Evolutionary conservation across 768 basidiomycete species (phyloP).

Genomic region (Heimioporus sp.): DNA sequence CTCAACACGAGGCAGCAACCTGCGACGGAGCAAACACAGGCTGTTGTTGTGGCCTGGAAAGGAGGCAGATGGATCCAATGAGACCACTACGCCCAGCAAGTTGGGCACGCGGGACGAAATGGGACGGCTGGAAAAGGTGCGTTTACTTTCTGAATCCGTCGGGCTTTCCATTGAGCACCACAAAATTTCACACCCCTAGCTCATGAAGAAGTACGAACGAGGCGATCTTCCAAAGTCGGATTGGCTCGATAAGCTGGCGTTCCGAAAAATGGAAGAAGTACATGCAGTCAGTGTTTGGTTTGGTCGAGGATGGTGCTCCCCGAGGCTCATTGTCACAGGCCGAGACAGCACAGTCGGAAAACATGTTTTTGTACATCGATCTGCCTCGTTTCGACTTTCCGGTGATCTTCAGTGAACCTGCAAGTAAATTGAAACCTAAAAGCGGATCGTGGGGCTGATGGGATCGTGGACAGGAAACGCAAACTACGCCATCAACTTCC

Average conservation of each 20-base stretch:
- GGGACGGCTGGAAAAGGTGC: constrained; percentile 90
- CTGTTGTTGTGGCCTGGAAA: constrained; percentile 78
- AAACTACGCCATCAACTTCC: constrained; percentile 40
- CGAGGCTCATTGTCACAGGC: constrained; percentile 46
- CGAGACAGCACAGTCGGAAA: constrained; percentile 88
- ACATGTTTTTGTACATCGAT: constrained; percentile 95
- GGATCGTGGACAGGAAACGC: constrained; percentile 36
- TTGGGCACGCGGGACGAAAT: constrained; percentile 81
- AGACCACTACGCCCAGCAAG: constrained; percentile 88
- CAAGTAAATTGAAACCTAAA: constrained; percentile 32
- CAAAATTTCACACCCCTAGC: constrained; percentile 38
- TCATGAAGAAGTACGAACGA: constrained; percentile 94
- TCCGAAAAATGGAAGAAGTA: constrained; percentile 92
- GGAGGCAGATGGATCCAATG: constrained; percentile 83
- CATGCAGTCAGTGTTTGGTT: constrained; percentile 63
- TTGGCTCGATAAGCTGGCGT: constrained; percentile 92
- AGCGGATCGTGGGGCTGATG: background rate
- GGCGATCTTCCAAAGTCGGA: constrained; percentile 93
- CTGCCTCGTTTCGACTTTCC: constrained; percentile 97
- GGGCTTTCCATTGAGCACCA: background rate
- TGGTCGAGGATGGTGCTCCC: background rate
- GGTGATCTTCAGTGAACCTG: constrained; percentile 90
- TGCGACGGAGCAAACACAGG: constrained; percentile 90
- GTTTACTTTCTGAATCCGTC: constrained; percentile 1
- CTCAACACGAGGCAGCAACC: constrained; percentile 51